These are phyloP conservation scores for Malassezia psittaci DNA, from an alignment of 1,284 basidiomycete species.

Conservation along the genomic window DNA sequence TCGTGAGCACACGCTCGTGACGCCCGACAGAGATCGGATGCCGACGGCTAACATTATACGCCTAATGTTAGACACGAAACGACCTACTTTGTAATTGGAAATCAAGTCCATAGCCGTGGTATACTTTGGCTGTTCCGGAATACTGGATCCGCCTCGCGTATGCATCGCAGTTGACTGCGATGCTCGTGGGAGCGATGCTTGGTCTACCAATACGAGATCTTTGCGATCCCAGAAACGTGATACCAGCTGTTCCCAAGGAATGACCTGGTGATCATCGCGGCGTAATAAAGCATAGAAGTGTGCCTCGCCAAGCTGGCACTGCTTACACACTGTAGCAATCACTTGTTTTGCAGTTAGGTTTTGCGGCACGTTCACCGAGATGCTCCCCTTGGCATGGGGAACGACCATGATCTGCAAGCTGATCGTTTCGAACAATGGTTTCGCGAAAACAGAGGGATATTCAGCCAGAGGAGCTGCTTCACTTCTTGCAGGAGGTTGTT, in stretches of 20 bases:
- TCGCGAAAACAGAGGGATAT: background rate
- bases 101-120: slow-evolving; percentile 37
- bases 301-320: slow-evolving; percentile 30
- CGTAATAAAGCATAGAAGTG: slow-evolving; percentile 42
- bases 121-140: slow-evolving; percentile 40
- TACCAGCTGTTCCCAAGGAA: slow-evolving; percentile 90
- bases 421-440: background rate
- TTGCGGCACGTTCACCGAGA: slow-evolving; percentile 68
- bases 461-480: background rate
- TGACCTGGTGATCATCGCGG: slow-evolving; percentile 55
- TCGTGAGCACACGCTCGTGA: slow-evolving; percentile 79
- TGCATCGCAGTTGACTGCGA: background rate
- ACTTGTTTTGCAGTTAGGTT: slow-evolving; percentile 63
- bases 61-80: slow-evolving; percentile 51
- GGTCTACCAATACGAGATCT: slow-evolving; percentile 72
- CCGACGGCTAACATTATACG: slow-evolving; percentile 88
- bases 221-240: slow-evolving; percentile 77
- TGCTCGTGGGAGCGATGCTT: slow-evolving; percentile 30
- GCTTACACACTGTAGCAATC: slow-evolving; percentile 55
- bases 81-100: slow-evolving; percentile 56
- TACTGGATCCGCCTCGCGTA: background rate
- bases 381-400: slow-evolving; percentile 24
- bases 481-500: background rate
- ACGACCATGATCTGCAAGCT: slow-evolving; percentile 12
- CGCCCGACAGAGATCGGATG: slow-evolving; percentile 70